Base-by-base conservation (phyloP, 805 yeast genomes). In the Suhomyces sp. region DNA sequence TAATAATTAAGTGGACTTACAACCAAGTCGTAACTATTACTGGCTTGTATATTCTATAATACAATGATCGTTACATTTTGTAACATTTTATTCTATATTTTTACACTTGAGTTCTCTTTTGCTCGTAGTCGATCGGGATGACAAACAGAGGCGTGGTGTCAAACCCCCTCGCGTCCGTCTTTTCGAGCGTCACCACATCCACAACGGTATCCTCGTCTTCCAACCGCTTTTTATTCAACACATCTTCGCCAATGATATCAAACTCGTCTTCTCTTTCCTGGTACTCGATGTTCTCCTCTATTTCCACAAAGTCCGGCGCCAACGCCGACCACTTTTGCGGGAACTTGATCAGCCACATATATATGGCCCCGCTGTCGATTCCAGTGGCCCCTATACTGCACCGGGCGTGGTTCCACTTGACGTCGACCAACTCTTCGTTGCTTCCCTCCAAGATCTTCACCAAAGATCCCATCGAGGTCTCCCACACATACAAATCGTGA, bases 291-390 rank as follows among this genome's bases (percentile, higher is more conserved):
- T 91, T 93, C 62, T 91, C 96, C 64, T 92, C 97, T 44, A 92
- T 86, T 67, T 92, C 97, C 47, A 88, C 96, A 66, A 93, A 92
- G 67, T 93, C 98, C 0, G 97, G 97, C 0, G 97, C 97, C 60
- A 92, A 74, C 0, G 97, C 96, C 68, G 96, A 87, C 98, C 98
- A 92, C 70, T 89, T 88, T 61, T 91, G 97, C 0, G 96, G 96
- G 19, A 88, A 82, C 40, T 81, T 81, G 8, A 89, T 80, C 48
- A 87, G 81, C 97, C 97, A 93, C 41, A 88, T 65, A 64, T 88
- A 91, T 1, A 92, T 80, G 38, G 83, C 76, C 1, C 97, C 97
- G 31, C 88, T 77, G 63, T 92, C 98, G 51, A 89, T 72, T 0
- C 97, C 97, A 27, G 89, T 88, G 15, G 96, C 87, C 8, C 87